A percentile compares a stretch with the other conserved stretches of the same genome.
Conservation (phyloP, 2,329 filamentous ascomycete species). For the Paracoccidioides brasiliensis region DNA sequence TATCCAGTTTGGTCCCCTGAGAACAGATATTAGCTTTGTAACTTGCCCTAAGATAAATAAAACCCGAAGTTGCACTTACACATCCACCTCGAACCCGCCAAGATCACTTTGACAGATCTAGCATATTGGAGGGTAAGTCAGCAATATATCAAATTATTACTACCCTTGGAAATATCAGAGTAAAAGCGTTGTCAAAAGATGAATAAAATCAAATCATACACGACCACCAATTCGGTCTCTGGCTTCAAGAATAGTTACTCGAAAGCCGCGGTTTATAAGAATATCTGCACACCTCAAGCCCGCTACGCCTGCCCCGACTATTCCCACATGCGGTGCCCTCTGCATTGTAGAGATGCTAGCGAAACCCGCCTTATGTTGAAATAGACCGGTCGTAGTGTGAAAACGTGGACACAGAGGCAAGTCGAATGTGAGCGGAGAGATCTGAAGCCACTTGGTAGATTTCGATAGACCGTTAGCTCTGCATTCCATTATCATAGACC, state of each 20-base stretch:
- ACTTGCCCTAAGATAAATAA: neutral
- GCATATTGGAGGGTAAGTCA: constrained; percentile 9
- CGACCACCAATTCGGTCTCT: constrained; percentile 46
- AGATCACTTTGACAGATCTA: constrained; percentile 39
- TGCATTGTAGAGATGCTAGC: constrained; percentile 18
- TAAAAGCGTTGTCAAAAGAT: neutral
- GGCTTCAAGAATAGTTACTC: constrained; percentile 49
- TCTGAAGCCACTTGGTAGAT: constrained; percentile 8
- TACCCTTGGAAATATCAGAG: neutral
- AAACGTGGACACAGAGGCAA: constrained; percentile 1
- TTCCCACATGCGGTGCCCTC: constrained; percentile 38
- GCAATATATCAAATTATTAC: constrained; percentile 18
- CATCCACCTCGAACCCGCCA: constrained; percentile 41
- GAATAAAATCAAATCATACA: constrained; percentile 24
- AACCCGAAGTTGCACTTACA: constrained; percentile 31
- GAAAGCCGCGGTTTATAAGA: constrained; percentile 40
- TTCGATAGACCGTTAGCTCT: constrained; percentile 12
- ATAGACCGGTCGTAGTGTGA: neutral
- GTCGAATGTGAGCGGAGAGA: constrained; percentile 3
- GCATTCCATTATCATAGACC: constrained; percentile 9
- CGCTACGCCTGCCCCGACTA: constrained; percentile 48
- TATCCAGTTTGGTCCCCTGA: constrained; percentile 52
- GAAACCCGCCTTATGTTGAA: neutral
- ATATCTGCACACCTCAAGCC: constrained; percentile 48
- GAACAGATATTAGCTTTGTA: neutral